Evolutionary conservation across 768 basidiomycete genomes (phyloP).

Genomic region (Megacollybia marginata): DNA sequence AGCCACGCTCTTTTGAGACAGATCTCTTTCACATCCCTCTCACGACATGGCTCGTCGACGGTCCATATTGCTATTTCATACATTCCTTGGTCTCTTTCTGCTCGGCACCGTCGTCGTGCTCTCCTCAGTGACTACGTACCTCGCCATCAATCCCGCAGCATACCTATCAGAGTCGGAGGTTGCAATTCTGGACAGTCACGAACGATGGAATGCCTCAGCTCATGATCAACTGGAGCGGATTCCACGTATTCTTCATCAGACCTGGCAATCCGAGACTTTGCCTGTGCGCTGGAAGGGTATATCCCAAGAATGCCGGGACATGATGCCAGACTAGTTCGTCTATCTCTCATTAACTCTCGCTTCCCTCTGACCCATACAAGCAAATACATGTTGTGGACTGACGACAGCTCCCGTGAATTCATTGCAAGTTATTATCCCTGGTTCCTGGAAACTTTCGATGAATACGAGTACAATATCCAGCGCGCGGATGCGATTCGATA

Average conservation of each 20-base stretch:
- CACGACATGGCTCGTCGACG: constrained; percentile 28
- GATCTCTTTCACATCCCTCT: no score
- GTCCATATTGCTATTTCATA: constrained; percentile 34
- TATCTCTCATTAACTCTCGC: constrained; percentile 8
- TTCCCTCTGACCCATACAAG: constrained; percentile 40
- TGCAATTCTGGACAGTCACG: constrained; percentile 42
- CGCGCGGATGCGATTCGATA: constrained; percentile 98
- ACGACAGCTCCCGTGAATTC: constrained; percentile 83
- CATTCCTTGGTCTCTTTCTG: constrained; percentile 66
- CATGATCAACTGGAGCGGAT: constrained; percentile 65
- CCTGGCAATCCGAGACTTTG: constrained; percentile 90
- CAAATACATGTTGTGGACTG: constrained; percentile 97
- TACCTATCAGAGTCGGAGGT: constrained; percentile 79
- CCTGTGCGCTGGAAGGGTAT: constrained; percentile 76
- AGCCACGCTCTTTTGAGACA: no score
- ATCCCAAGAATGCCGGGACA: constrained; percentile 77
- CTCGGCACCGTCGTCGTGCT: constrained; percentile 87
- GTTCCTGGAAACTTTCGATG: constrained; percentile 91
- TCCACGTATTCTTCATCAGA: constrained; percentile 94
- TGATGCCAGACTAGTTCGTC: constrained; percentile 87
- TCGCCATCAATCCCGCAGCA: constrained; percentile 70
- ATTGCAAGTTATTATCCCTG: constrained; percentile 83
- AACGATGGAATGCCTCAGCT: constrained; percentile 58
- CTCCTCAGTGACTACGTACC: constrained; percentile 85
- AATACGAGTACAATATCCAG: constrained; percentile 87